Evolutionary conservation across 2,329 filamentous ascomycete genomes (phyloP).

Genomic region (Sporothrix brasiliensis): DNA sequence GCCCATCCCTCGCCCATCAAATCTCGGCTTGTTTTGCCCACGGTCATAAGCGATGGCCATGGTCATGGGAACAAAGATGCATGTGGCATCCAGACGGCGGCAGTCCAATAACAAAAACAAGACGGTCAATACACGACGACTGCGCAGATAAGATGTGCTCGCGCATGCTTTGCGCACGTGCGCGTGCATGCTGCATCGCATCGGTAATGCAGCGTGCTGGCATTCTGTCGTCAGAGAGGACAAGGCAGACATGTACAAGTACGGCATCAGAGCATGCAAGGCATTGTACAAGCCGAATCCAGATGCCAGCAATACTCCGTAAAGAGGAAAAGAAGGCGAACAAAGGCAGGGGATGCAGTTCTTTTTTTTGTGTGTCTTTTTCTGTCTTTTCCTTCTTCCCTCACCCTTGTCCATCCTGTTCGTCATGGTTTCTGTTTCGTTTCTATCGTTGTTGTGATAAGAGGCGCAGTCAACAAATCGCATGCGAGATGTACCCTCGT

Average conservation of each 20-base stretch:
- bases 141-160: not conserved
- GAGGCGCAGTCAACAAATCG: not conserved
- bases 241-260: not conserved
- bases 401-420: not conserved
- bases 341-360: not conserved
- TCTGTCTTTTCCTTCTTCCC: not conserved
- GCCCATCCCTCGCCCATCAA: not conserved
- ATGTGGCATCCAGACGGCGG: not conserved
- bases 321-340: not conserved
- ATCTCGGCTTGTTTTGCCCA: not conserved
- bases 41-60: not conserved
- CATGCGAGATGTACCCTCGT: not conserved
- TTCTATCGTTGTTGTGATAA: not conserved
- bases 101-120: no score
- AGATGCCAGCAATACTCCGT: no score
- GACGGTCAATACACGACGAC: no score
- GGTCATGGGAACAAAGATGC: slow-evolving; percentile 1
- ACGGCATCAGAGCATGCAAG: not conserved
- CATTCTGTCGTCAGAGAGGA: not conserved
- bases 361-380: not conserved
- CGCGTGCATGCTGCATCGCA: not conserved
- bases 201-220: not conserved
- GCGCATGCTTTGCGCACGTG: not conserved
- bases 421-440: not conserved
- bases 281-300: not conserved